These are phyloP conservation scores for Trifolium pratense DNA, from an alignment of 306 rosid genomes.

Conservation along the genomic window DNA sequence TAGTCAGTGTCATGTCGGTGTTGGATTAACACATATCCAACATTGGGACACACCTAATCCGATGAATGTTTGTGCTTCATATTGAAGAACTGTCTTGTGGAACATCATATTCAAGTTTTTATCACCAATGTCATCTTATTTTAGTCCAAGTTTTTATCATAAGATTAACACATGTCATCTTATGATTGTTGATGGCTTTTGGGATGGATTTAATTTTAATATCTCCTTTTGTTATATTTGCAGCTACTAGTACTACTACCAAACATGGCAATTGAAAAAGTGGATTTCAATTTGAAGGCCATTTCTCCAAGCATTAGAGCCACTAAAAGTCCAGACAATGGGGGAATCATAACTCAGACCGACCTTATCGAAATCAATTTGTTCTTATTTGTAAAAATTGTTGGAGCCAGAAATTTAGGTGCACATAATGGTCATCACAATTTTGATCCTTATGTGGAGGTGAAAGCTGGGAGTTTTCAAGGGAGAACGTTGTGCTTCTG, in stretches of 20 bases:
- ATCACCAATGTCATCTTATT: too few relatives aligned
- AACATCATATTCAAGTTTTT: too few relatives aligned
- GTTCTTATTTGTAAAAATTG: slow-evolving; percentile 46
- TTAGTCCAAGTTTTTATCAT: too few relatives aligned
- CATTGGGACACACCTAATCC: too few relatives aligned
- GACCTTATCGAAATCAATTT: slow-evolving; percentile 47
- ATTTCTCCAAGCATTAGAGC: slow-evolving; percentile 45
- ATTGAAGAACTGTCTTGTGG: too few relatives aligned
- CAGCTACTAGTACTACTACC: not conserved
- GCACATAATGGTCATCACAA: not conserved
- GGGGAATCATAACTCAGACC: slow-evolving; percentile 29
- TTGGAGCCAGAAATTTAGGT: slow-evolving; percentile 36
- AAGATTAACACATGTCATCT: too few relatives aligned
- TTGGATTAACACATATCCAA: too few relatives aligned
- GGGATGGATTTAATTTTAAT: not conserved
- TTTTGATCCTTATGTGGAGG: slow-evolving; percentile 41
- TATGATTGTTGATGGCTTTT: not conserved
- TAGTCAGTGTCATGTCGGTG: too few relatives aligned
- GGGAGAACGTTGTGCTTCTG: slow-evolving; percentile 25
- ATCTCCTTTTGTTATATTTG: slow-evolving; percentile 5
- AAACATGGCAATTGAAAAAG: slow-evolving; percentile 25
- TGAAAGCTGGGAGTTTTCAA: slow-evolving; percentile 39
- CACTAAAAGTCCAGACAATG: not conserved
- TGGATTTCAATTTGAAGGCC: slow-evolving; percentile 39
- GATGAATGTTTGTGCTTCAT: too few relatives aligned